Evolutionary conservation across 495 filamentous ascomycete genomes (phyloP).

Genomic region (Pyrenopolyporus hunteri): DNA sequence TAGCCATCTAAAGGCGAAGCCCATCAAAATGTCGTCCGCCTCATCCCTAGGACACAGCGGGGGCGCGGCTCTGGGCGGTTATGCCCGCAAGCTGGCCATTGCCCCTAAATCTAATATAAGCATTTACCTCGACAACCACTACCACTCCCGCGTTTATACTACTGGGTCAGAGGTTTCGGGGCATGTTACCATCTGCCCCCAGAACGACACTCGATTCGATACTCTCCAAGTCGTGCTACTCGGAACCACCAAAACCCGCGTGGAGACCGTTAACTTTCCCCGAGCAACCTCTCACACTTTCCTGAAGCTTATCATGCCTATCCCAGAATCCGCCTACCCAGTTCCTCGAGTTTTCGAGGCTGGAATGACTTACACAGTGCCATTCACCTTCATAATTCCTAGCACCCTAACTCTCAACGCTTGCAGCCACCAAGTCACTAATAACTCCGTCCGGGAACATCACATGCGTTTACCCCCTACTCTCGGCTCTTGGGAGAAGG

Average conservation of each 20-base stretch:
- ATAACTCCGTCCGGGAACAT: conserved; percentile 66
- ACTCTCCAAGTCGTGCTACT: conserved; percentile 80
- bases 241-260: conserved; percentile 59
- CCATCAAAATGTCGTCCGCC: conserved; percentile 27
- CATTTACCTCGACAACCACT: conserved; percentile 55
- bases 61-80: conserved; percentile 18
- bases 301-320: conserved; percentile 82
- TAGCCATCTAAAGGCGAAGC: neutral
- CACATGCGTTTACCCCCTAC: conserved; percentile 84
- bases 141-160: conserved; percentile 56
- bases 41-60: conserved; percentile 19
- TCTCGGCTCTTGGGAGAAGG: conserved; percentile 72
- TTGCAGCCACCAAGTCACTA: conserved; percentile 54
- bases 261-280: conserved; percentile 51
- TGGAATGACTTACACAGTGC: conserved; percentile 71
- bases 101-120: conserved; percentile 44
- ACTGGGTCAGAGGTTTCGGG: conserved; percentile 54
- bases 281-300: conserved; percentile 64
- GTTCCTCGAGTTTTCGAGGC: conserved; percentile 70
- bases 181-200: conserved; percentile 60
- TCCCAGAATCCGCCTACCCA: conserved; percentile 71
- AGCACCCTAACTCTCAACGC: conserved; percentile 65
- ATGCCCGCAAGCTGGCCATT: conserved; percentile 30
- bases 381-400: conserved; percentile 90
- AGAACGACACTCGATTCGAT: conserved; percentile 75